Conservation (phyloP, 768 basidiomycete species). For the Ramaria sp. region DNA sequence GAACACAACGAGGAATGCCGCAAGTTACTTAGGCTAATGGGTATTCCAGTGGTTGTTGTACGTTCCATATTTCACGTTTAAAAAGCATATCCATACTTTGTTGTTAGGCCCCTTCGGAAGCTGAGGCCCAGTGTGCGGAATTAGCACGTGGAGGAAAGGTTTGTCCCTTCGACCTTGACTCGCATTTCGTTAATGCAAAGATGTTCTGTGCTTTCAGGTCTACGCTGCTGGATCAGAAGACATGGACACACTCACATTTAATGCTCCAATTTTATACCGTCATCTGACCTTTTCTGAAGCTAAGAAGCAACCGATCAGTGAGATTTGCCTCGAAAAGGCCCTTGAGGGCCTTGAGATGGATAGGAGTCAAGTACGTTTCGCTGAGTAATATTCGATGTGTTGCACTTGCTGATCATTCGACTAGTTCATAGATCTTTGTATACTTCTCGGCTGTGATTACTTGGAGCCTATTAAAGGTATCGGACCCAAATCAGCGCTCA, state of each 20-base stretch:
- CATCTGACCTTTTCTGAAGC: constrained; percentile 98
- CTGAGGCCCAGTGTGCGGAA: constrained; percentile 98
- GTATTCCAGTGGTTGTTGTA: constrained; percentile 90
- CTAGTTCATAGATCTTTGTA: constrained; percentile 93
- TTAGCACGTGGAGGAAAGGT: constrained; percentile 94
- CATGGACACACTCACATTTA: constrained; percentile 98
- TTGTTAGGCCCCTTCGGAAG: constrained; percentile 88
- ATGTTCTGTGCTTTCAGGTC: constrained; percentile 42
- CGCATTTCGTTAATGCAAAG: neutral
- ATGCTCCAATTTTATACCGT: constrained; percentile 81
- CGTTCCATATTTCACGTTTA: constrained; percentile 19
- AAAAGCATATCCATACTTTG: neutral
- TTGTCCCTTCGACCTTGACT: neutral
- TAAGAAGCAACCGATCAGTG: constrained; percentile 91
- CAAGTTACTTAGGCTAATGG: constrained; percentile 83
- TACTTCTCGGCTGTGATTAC: constrained; percentile 96
- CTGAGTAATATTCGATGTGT: neutral
- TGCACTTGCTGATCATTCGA: neutral
- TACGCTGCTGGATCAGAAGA: constrained; percentile 98
- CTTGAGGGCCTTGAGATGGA: constrained; percentile 85
- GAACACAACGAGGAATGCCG: constrained; percentile 97
- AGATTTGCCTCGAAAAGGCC: constrained; percentile 74
- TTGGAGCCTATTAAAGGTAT: constrained; percentile 97
- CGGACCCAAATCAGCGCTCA: constrained; percentile 91
- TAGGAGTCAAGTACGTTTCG: constrained; percentile 65